Percentiles rank a stretch among this genome's conserved stretches.
Conservation (phyloP, 306 rosid genomes). For the Aeschynomene evenia region DNA sequence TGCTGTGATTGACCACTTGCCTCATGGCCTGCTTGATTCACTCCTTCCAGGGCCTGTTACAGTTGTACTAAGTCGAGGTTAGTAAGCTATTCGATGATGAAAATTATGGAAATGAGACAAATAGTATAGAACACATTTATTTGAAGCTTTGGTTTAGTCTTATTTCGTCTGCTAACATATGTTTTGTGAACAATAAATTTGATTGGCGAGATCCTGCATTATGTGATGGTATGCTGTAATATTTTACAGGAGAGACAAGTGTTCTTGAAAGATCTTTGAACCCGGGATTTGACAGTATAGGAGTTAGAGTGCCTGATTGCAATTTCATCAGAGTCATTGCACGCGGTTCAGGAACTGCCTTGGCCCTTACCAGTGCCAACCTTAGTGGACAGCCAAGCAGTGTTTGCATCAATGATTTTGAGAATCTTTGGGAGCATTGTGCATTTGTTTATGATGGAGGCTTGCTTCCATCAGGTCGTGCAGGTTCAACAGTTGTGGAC, state of each 20-base stretch:
- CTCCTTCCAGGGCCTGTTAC: slow-evolving; percentile 98
- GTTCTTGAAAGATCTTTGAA: slow-evolving; percentile 80
- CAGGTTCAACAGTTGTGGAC: slow-evolving; percentile 88
- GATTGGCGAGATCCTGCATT: background rate
- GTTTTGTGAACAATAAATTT: background rate
- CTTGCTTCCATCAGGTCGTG: slow-evolving; percentile 79
- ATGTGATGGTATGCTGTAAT: slow-evolving; percentile 33
- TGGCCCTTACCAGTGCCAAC: slow-evolving; percentile 96
- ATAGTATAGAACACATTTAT: background rate
- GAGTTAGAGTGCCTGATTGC: slow-evolving; percentile 86
- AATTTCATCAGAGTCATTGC: slow-evolving; percentile 78
- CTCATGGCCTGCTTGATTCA: slow-evolving; percentile 68
- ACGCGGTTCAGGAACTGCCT: slow-evolving; percentile 66
- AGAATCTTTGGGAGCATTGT: slow-evolving; percentile 80
- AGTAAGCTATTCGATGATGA: slow-evolving; percentile 9
- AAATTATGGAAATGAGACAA: background rate
- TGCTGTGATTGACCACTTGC: slow-evolving; percentile 72
- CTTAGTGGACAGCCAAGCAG: slow-evolving; percentile 88
- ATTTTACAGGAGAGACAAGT: slow-evolving; percentile 76
- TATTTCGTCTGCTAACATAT: background rate
- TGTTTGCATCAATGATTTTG: slow-evolving; percentile 71
- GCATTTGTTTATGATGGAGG: slow-evolving; percentile 82
- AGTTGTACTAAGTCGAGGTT: slow-evolving; percentile 75
- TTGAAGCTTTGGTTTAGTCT: background rate
- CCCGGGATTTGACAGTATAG: slow-evolving; percentile 85